These are phyloP conservation scores for Solanum verrucosum DNA, from an alignment of 257 asterid genomes.

Conservation along the genomic window DNA sequence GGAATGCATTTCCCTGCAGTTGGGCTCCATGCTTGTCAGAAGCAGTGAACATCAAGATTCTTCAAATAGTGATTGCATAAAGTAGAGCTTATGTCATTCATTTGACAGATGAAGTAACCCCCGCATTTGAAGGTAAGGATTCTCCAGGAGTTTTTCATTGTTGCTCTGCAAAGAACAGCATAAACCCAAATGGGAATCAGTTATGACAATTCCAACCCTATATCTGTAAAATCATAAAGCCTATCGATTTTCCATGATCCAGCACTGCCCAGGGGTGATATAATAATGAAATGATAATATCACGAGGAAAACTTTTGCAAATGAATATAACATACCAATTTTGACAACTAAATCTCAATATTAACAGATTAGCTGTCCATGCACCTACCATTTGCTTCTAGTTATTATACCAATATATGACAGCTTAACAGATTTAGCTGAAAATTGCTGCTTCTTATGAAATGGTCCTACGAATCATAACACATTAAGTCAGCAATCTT, in stretches of 20 bases:
- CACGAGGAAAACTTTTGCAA: neutral
- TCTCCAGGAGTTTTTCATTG: constrained; percentile 98
- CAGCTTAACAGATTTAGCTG: neutral
- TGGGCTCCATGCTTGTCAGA: neutral
- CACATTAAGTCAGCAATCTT: neutral
- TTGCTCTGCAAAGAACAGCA: constrained; percentile 67
- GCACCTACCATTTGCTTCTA: neutral
- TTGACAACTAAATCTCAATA: neutral
- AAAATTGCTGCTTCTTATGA: neutral
- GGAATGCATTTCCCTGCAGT: neutral
- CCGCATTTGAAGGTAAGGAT: constrained; percentile 99
- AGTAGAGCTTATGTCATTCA: constrained; percentile 27
- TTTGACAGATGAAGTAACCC: constrained; percentile 85
- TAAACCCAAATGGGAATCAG: constrained; percentile 11
- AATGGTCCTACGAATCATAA: neutral
- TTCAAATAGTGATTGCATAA: neutral
- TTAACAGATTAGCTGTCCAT: neutral
- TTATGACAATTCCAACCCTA: neutral
- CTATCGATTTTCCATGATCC: neutral
- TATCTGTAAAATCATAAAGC: neutral
- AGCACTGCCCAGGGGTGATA: neutral
- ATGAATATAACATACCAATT: neutral
- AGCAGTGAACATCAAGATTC: constrained; percentile 3
- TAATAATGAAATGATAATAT: neutral
- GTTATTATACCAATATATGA: neutral